Evolutionary conservation across 345 rosid species (phyloP).

Genomic region (Isatis tinctoria): DNA sequence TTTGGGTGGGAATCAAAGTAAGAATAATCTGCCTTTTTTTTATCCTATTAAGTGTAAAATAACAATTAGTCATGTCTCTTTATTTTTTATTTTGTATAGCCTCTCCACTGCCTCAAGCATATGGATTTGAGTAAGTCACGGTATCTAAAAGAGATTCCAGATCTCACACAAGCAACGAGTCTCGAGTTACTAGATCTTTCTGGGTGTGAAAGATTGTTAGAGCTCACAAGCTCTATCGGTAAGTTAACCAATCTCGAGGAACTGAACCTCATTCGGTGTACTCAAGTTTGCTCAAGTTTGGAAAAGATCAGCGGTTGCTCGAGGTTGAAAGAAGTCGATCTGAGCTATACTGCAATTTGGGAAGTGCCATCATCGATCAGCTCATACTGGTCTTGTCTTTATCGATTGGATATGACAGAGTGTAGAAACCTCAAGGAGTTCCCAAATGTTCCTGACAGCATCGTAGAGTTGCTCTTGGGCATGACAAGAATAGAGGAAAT

Average conservation of each 20-base stretch:
- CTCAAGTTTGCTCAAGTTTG: neutral
- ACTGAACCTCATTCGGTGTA: conserved; percentile 2
- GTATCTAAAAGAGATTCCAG: conserved; percentile 8
- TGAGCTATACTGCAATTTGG: neutral
- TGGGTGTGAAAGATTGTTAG: neutral
- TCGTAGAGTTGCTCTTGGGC: neutral
- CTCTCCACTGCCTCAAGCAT: neutral
- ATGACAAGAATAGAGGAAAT: neutral
- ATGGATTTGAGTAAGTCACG: neutral
- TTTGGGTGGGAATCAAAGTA: conserved; percentile 28
- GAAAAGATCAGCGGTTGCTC: conserved; percentile 14
- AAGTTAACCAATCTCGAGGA: neutral
- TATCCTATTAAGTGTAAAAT: neutral
- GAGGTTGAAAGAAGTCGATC: neutral
- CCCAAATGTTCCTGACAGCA: conserved; percentile 14
- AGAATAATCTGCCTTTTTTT: neutral
- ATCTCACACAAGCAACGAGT: conserved; percentile 12
- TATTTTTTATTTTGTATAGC: neutral
- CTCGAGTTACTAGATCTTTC: neutral
- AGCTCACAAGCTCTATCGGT: neutral
- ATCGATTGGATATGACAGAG: neutral
- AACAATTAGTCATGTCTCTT: neutral
- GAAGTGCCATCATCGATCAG: conserved; percentile 16
- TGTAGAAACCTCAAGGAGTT: conserved; percentile 17
- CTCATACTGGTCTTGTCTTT: neutral